A percentile compares a stretch with the other conserved stretches of the same genome.
Evolutionary conservation across 2,329 filamentous ascomycete genomes (phyloP).

Genomic region (Aspergillus pseudoviridinutans): DNA sequence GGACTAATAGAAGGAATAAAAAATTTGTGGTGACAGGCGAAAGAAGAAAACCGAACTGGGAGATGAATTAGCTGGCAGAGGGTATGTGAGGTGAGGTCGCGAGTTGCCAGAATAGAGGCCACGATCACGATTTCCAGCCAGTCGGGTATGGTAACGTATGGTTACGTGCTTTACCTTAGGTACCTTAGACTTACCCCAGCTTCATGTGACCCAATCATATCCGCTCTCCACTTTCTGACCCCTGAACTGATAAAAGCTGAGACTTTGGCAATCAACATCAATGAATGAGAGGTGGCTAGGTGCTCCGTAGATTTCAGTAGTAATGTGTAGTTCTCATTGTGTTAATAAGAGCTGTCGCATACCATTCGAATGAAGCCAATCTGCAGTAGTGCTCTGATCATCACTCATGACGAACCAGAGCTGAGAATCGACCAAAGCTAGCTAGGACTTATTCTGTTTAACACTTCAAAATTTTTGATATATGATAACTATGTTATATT

Average conservation of each 20-base stretch:
- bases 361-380: not conserved
- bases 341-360: not conserved
- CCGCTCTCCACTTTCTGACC: not conserved
- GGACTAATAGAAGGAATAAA: slow-evolving; percentile 8
- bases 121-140: slow-evolving; percentile 17
- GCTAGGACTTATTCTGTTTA: not conserved
- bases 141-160: slow-evolving; percentile 4
- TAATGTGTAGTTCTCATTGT: not conserved
- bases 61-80: slow-evolving; percentile 6
- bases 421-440: not conserved
- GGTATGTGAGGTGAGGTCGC: slow-evolving; percentile 16
- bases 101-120: slow-evolving; percentile 22
- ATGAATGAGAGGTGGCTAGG: not conserved
- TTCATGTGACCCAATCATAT: not conserved
- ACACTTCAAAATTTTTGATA: not conserved
- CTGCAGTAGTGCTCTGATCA: not conserved
- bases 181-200: not conserved
- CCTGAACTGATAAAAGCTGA: not conserved
- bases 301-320: not conserved
- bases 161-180: not conserved
- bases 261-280: not conserved
- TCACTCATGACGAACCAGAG: not conserved
- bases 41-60: slow-evolving; percentile 8
- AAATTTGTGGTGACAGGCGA: not conserved
- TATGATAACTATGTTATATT: not conserved